Percentiles rank a stretch among this genome's conserved stretches.
Conservation (phyloP, 371 early-diverging fungal species). For the Mortierella sp. region DNA sequence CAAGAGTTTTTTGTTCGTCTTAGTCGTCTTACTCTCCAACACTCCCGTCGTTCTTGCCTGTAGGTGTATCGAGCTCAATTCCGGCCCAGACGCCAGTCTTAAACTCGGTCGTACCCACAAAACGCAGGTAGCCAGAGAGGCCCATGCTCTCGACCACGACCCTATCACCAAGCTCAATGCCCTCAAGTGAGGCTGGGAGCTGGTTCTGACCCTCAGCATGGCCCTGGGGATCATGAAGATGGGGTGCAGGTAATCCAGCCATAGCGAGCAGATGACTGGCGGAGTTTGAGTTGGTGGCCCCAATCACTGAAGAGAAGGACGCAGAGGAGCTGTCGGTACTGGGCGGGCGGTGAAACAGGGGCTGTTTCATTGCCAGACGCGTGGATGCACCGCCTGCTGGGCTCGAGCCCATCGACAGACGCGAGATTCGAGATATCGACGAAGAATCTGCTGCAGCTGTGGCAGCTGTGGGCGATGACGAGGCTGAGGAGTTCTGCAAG, state of each 20-base stretch:
- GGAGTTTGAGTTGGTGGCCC: too few species aligned
- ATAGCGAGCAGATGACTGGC: not conserved
- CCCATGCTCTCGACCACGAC: constrained; percentile 78
- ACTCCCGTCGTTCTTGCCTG: constrained; percentile 85
- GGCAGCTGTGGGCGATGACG: constrained; percentile 17
- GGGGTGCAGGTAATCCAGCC: not conserved
- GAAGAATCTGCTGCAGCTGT: constrained; percentile 23
- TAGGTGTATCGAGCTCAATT: constrained; percentile 79
- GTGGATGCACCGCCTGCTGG: not conserved
- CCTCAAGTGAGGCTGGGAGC: constrained; percentile 26
- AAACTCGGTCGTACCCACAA: constrained; percentile 73
- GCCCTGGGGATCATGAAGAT: not conserved
- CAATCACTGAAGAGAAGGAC: not conserved
- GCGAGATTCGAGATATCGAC: constrained; percentile 3
- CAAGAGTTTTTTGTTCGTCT: too few species aligned
- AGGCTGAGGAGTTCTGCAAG: constrained; percentile 16
- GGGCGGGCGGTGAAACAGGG: constrained; percentile 32
- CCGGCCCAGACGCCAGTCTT: constrained; percentile 86
- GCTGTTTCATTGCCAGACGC: constrained; percentile 26
- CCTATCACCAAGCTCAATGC: constrained; percentile 62
- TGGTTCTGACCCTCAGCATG: constrained; percentile 12
- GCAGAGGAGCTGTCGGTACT: constrained; percentile 2
- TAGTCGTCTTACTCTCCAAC: constrained; percentile 68
- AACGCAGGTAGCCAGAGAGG: constrained; percentile 78
- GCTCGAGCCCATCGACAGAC: constrained; percentile 10